Conservation (phyloP, 129 eudicot species). For the Dittrichia graveolens region DNA sequence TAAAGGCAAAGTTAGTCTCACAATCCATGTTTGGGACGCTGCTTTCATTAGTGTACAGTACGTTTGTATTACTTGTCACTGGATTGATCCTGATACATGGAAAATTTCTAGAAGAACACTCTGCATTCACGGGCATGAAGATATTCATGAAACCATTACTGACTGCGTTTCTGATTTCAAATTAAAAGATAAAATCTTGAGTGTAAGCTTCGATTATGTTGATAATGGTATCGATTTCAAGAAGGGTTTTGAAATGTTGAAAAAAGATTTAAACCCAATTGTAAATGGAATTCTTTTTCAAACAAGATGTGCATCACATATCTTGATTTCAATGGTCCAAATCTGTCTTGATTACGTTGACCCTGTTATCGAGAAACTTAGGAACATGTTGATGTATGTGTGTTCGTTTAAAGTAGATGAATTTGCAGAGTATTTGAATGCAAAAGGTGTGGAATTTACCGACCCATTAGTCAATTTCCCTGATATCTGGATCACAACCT, state of each 20-base stretch:
- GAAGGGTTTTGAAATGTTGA: background rate
- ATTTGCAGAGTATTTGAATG: background rate
- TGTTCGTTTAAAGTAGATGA: background rate
- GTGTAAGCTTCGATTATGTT: slow-evolving; percentile 7
- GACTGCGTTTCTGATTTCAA: background rate
- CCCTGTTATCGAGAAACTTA: background rate
- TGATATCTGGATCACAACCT: slow-evolving; percentile 13
- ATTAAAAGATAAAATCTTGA: background rate
- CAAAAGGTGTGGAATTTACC: background rate
- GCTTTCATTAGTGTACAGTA: background rate
- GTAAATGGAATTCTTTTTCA: slow-evolving; percentile 5
- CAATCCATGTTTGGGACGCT: slow-evolving; percentile 19
- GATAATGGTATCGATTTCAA: background rate
- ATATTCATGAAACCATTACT: background rate
- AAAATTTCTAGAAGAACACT: slow-evolving; percentile 1
- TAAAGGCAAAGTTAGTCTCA: slow-evolving; percentile 5
- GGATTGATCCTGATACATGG: slow-evolving; percentile 24
- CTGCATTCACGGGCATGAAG: background rate
- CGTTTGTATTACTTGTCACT: slow-evolving; percentile 20
- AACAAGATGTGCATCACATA: background rate
- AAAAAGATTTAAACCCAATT: background rate
- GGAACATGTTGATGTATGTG: background rate
- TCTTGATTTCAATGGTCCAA: slow-evolving; percentile 25
- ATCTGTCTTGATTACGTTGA: slow-evolving; percentile 7
- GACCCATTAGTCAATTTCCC: background rate